Conservation (phyloP, 805 yeast species). For the Yamadazyma tumulicola region DNA sequence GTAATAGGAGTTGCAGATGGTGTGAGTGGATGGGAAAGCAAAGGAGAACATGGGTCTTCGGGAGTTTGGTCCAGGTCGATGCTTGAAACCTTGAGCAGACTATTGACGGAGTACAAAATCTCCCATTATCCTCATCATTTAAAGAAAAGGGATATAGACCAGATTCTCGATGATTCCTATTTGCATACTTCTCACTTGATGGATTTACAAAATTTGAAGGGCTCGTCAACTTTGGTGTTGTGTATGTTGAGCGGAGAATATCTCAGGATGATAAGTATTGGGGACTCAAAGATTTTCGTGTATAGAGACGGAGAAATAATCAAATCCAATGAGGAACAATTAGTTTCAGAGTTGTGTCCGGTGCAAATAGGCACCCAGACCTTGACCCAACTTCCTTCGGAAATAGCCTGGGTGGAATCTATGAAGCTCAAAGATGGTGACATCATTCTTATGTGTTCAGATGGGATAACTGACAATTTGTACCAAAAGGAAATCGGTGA, state of each 20-base stretch:
- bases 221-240: constrained; percentile 48
- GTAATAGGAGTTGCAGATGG: constrained; percentile 56
- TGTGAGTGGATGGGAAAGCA: constrained; percentile 53
- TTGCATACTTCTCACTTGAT: constrained; percentile 47
- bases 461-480: constrained; percentile 52
- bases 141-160: constrained; percentile 38
- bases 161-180: constrained; percentile 45
- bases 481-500: constrained; percentile 46
- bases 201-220: constrained; percentile 45
- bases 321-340: constrained; percentile 43
- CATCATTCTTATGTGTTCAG: constrained; percentile 46
- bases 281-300: constrained; percentile 49
- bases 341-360: constrained; percentile 46
- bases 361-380: constrained; percentile 54
- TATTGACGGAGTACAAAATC: constrained; percentile 43
- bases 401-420: constrained; percentile 45
- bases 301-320: constrained; percentile 44
- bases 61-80: constrained; percentile 53
- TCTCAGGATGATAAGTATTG: constrained; percentile 48
- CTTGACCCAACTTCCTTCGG: constrained; percentile 39
- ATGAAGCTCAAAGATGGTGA: constrained; percentile 39
- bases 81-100: constrained; percentile 47
- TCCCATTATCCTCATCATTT: constrained; percentile 36
- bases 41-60: constrained; percentile 38
- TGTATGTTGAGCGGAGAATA: constrained; percentile 47